Conservation (phyloP, 768 basidiomycete genomes). For the Kwoniella pini region DNA sequence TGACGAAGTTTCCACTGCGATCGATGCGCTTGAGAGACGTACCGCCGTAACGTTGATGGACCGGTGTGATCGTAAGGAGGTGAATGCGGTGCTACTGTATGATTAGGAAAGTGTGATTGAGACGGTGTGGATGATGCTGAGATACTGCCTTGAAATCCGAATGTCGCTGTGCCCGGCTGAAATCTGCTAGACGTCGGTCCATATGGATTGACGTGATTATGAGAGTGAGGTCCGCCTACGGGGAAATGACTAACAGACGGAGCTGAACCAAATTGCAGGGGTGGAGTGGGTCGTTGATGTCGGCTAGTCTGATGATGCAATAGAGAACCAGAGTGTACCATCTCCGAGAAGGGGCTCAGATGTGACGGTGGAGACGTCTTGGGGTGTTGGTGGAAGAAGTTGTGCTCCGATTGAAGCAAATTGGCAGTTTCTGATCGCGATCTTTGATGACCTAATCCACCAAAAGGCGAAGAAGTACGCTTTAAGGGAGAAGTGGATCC, state of each 20-base stretch:
- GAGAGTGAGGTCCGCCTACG: constrained; percentile 9
- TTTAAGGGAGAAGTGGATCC: neutral
- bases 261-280: neutral
- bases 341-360: constrained; percentile 5
- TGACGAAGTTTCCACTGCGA: constrained; percentile 5
- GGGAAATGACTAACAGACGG: neutral
- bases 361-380: neutral
- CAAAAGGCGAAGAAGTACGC: constrained; percentile 1
- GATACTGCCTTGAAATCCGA: constrained; percentile 1
- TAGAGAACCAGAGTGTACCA: constrained; percentile 8
- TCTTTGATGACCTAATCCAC: constrained; percentile 3
- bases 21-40: constrained; percentile 3
- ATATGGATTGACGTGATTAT: neutral
- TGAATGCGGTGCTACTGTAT: neutral
- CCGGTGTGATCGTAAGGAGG: constrained; percentile 8
- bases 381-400: neutral
- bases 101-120: constrained; percentile 7
- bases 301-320: constrained; percentile 9
- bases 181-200: neutral
- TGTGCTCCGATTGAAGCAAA: neutral
- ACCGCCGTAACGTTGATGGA: constrained; percentile 3
- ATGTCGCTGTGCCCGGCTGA: neutral
- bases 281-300: constrained; percentile 1
- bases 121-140: constrained; percentile 8
- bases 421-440: constrained; percentile 13